Base-by-base conservation (phyloP, 148 eudicot species). In the Pharnaceum exiguum region DNA sequence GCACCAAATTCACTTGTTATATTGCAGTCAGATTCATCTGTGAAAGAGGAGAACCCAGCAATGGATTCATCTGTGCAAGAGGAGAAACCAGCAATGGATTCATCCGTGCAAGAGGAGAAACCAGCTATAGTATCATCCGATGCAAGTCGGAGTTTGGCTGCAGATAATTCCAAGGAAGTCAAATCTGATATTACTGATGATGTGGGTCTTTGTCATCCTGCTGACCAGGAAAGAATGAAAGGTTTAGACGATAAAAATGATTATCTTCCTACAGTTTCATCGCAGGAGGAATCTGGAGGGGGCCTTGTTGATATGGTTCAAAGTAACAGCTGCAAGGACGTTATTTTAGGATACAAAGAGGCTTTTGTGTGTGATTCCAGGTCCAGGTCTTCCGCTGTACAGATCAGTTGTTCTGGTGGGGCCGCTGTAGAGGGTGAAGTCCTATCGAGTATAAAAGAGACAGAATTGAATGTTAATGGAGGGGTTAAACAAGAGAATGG, bases 1-100 rank as follows among this genome's bases (percentile, higher is more conserved):
- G 75, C 60, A 47, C 71, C 59, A 68, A 57, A 36, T 36, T 53
- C 52, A 51, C 44, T 64, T 65, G 44, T 42, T 19, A 51, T 57
- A 19, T 24, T 55, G 53, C 11, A 54, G 15, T 63, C 60, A 43
- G 80, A 48, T 27, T 16, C 70, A 31, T 23, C 38, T 24, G 53
- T 38, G 39, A 52, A 32, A 58, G 16, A 25, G 45, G 62, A 67
- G 42, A 49, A 55, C 29, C 59, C 50, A 30, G 24, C 16, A 51
- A 49, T 62, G 43, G 71, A 52, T 37, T 28, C 55, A 31, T 68
- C 73, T 42, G n/a, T n/a, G n/a, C n/a, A n/a, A n/a, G n/a, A n/a
- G n/a, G n/a, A n/a, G n/a, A n/a, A n/a, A n/a, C n/a, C n/a, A n/a
- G 38, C 38, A 35, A 35, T 6, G 12, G 38, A 35, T 35, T 7